Evolutionary conservation across 78 protist genomes (phyloP).

Genomic region (Dictyostelium citrinum): DNA sequence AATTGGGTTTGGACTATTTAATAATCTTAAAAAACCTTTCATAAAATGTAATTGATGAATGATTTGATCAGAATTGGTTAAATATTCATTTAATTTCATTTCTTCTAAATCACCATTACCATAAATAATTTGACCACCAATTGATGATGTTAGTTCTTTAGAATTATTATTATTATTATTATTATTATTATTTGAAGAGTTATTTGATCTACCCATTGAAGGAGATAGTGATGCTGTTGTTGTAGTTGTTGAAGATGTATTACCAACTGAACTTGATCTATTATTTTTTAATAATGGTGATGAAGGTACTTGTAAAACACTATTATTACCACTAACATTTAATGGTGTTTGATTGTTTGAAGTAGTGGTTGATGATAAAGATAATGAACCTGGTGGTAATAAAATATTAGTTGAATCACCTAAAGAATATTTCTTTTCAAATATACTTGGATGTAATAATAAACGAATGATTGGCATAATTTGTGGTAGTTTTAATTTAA

Average conservation of each 20-base stretch:
- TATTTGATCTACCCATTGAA: background rate
- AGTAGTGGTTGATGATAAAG: background rate
- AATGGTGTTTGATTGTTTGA: background rate
- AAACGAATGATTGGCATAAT: constrained; percentile 34
- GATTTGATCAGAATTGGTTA: background rate
- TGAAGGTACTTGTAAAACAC: background rate
- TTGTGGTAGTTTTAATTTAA: constrained; percentile 17
- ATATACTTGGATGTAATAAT: constrained; percentile 35
- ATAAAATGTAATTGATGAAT: constrained; percentile 40
- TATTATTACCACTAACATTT: background rate
- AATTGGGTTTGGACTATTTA: constrained; percentile 44
- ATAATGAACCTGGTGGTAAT: background rate
- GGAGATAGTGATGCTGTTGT: background rate
- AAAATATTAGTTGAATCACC: background rate
- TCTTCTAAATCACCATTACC: constrained; percentile 40
- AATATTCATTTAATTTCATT: background rate
- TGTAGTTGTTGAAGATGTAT: background rate
- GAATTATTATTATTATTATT: background rate
- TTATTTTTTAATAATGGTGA: background rate
- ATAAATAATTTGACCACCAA: background rate
- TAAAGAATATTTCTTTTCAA: constrained; percentile 13
- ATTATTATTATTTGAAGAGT: background rate
- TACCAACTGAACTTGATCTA: background rate
- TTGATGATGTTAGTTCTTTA: background rate
- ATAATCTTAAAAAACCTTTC: constrained; percentile 15